Evolutionary conservation across 2,329 filamentous ascomycete genomes (phyloP), one percentile per base, ranked within the genome.

Genomic region (Pestalotiopsis sp.): DNA sequence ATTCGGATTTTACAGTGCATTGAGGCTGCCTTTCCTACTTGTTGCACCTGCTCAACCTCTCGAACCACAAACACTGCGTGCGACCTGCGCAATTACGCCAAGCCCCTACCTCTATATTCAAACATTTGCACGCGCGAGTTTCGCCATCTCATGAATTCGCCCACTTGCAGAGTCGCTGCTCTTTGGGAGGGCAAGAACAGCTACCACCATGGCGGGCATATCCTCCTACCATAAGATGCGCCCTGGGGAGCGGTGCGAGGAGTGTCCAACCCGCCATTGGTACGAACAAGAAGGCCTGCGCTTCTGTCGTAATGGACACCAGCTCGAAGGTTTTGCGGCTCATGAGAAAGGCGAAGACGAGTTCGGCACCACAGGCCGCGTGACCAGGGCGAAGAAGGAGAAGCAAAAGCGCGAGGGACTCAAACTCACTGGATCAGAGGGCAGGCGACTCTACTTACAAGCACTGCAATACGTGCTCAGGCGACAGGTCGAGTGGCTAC

Each of bases 391-490:
- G 70, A 87, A 89, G 78, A 91, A 87, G 71, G 88, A 89, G 75
- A 79, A 81, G 27, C 83, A 83, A 66, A 83, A 88, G 75, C 88
- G 84, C 62, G 81, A 86, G 61, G 84, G 83, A 62, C 83, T 83
- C 69, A 86, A 91, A 75, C 83, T 93, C 64, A 79, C 79, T 5
- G 95, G 95, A 57, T 84, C 88, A 61, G 86, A 89, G 66, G 95
- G 92, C 14, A 89, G 90, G 72, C 89, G 92, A 71, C 87, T 98
- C 27, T 98, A 93, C 78, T 84, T 98, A 45, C 92, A 97, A 77
- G 92, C 90, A 71, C 88, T 97, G 69, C 95, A 98, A 80, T 84
- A 97, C 40, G 87, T 98, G 62, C 83, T 99, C 36, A 90, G 94
- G 78, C 93, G 92, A 76, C 95, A 98, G 82, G 82, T 93, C 17